Evolutionary conservation across 176 grass and related monocot species (phyloP), one percentile per base, ranked within the genome.

Genomic region (Aegilops speltoides): DNA sequence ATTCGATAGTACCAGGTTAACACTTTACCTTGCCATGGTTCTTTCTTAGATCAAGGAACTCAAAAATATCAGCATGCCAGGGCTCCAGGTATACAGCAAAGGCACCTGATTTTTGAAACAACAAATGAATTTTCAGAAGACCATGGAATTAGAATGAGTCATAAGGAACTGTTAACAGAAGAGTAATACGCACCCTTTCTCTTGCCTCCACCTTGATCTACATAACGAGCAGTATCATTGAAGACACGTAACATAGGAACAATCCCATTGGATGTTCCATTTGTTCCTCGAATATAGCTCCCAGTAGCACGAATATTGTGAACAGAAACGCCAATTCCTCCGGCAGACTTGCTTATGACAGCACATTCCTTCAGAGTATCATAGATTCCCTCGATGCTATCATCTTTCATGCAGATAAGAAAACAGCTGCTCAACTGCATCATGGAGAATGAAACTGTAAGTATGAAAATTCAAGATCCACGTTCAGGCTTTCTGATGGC

Each of bases 21-120:
- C 67, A 85, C 61, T 61, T 78, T 91, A 98, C 96, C 96, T 92
- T 98, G 33, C 96, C 96, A 33, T 98, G 96, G 83, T 98, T 98
- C 89, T 98, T 98, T 38, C 92, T 87, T 32, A 98, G 82, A 81
- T 98, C 96, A 86, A 98, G 96, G 40, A 98, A 98, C 65, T 98
- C 96, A 85, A 94, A 96, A 36, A 98, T 86, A 92, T 98, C 96
- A 81, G 91, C 93, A 98, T 98, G 96, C 96, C 96, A 98, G 29
- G 96, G 93, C 60, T 98, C 96, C 86, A 98, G 83, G 65, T 98
- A 98, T 20, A 95, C 86, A 79, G 93, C 96, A 88, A 98, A 98
- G 82, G 96, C 96, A 89, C 96, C 96, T 98, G 87, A 14, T 40
- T 81, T 73, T 50, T 43, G 8, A 17, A 40, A 81, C 17, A 52